Evolutionary conservation across 768 basidiomycete species (phyloP).

Genomic region (Piloderma croceum): DNA sequence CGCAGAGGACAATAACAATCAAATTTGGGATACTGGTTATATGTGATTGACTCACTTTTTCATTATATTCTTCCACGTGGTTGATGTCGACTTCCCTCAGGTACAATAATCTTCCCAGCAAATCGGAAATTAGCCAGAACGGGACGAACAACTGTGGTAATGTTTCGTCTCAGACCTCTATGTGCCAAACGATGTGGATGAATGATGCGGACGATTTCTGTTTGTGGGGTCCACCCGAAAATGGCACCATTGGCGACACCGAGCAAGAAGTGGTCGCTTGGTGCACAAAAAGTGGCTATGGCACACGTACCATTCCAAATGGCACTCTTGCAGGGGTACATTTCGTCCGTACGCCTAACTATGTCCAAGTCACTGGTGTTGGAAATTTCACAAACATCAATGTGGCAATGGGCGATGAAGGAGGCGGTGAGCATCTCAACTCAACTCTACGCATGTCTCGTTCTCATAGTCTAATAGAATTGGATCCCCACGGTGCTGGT

Average conservation of each 20-base stretch:
- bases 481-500: constrained; percentile 54
- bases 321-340: constrained; percentile 44
- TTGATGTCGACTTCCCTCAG: too few species aligned
- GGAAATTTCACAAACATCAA: constrained; percentile 58
- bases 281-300: constrained; percentile 45
- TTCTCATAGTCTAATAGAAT: too few species aligned
- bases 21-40: too few species aligned
- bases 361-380: constrained; percentile 53
- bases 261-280: constrained; percentile 51
- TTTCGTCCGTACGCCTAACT: constrained; percentile 53
- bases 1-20: background rate
- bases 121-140: too few species aligned
- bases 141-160: constrained; percentile 47
- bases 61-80: too few species aligned
- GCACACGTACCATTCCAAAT: constrained; percentile 49
- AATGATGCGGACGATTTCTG: constrained; percentile 47
- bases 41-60: too few species aligned
- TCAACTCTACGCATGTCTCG: constrained; percentile 1
- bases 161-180: constrained; percentile 34
- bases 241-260: constrained; percentile 34
- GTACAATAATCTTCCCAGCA: too few species aligned
- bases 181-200: constrained; percentile 49
- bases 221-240: constrained; percentile 39
- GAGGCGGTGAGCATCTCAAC: constrained; percentile 25
- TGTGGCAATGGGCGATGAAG: constrained; percentile 45